Conservation (phyloP, 257 asterid species). For the Rehmannia glutinosa region DNA sequence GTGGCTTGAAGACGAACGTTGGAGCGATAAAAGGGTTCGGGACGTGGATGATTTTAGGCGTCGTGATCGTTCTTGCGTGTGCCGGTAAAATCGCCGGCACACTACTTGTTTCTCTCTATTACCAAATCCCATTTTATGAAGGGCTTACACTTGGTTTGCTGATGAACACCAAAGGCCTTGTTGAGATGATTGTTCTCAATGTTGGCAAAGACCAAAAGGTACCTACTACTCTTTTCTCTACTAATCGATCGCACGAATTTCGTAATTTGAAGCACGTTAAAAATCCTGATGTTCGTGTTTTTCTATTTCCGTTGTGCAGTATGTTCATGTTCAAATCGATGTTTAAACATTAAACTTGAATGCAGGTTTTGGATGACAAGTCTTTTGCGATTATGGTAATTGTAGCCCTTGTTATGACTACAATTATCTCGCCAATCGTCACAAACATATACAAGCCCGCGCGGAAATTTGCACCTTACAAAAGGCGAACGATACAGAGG, state of each 20-base stretch:
- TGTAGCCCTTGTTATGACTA: constrained; percentile 69
- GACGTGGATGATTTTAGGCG: constrained; percentile 57
- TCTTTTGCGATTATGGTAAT: constrained; percentile 85
- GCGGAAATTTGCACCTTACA: constrained; percentile 49
- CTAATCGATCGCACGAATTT: neutral
- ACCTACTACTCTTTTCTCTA: neutral
- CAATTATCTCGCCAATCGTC: constrained; percentile 60
- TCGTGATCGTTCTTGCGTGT: constrained; percentile 67
- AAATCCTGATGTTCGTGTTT: no score
- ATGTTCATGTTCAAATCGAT: no score
- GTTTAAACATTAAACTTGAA: neutral
- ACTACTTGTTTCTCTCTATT: constrained; percentile 61
- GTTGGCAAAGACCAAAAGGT: constrained; percentile 98
- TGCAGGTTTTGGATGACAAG: constrained; percentile 70
- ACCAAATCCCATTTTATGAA: constrained; percentile 70
- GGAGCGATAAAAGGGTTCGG: constrained; percentile 36
- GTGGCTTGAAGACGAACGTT: constrained; percentile 79
- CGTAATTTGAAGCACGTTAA: neutral
- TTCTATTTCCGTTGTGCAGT: no score
- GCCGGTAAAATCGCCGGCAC: constrained; percentile 83
- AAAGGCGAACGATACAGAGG: constrained; percentile 59
- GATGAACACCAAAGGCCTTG: constrained; percentile 93
- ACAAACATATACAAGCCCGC: constrained; percentile 71
- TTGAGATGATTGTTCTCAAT: constrained; percentile 92
- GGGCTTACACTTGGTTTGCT: constrained; percentile 90